phyloP scores from a whole-genome alignment of 2,329 filamentous ascomycete genomes.

The Trichoderma polysporum region DNA sequence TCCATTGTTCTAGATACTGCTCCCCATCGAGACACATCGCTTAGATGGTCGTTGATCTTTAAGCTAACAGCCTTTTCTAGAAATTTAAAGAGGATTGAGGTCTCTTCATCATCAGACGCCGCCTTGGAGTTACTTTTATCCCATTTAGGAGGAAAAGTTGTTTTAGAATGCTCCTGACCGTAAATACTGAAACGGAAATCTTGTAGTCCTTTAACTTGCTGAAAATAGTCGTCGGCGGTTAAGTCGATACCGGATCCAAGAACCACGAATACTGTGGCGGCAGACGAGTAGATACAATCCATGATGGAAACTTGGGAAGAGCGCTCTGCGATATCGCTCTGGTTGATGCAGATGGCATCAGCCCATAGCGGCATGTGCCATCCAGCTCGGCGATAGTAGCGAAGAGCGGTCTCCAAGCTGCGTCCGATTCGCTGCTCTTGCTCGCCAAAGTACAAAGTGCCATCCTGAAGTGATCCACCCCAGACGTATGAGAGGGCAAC shows the following conservation, averaged over 20 bases:
- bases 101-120: not conserved
- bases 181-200: not conserved
- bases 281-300: constrained; percentile 15
- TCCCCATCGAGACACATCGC: not conserved
- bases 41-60: not conserved
- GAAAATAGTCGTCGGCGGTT: not conserved
- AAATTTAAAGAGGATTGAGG: not conserved
- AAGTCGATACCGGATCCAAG: not conserved
- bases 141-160: not conserved
- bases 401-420: not conserved
- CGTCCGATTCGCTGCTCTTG: not conserved
- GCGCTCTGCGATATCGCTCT: constrained; percentile 3
- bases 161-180: not conserved
- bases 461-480: not conserved
- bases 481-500: not conserved
- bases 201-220: not conserved
- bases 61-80: not conserved
- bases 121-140: not conserved
- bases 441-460: not conserved
- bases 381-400: not conserved
- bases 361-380: constrained; percentile 11
- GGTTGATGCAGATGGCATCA: constrained; percentile 18
- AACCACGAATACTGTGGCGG: constrained; percentile 4
- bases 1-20: not conserved
- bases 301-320: constrained; percentile 15